These are phyloP conservation scores for Boletus reticuloceps DNA, from an alignment of 768 basidiomycete genomes.

Conservation along the genomic window DNA sequence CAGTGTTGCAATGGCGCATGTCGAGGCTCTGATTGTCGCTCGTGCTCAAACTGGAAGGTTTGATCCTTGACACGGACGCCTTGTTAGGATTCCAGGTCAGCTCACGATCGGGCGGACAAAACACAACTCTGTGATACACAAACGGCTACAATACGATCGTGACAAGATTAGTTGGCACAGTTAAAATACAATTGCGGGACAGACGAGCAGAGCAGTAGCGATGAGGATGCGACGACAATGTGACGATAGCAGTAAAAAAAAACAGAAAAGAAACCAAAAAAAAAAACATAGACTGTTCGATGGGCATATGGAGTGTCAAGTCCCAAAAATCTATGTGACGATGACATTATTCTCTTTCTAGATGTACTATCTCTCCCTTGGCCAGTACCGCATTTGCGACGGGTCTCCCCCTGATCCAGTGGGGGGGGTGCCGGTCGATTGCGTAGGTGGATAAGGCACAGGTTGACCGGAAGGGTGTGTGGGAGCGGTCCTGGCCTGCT, in stretches of 20 bases:
- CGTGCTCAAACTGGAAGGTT: neutral
- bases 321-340: slow-evolving; percentile 15
- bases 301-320: slow-evolving; percentile 7
- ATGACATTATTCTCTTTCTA: slow-evolving; percentile 7
- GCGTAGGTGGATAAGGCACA: slow-evolving; percentile 25
- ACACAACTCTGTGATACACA: slow-evolving; percentile 21
- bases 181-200: slow-evolving; percentile 18
- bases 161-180: slow-evolving; percentile 10
- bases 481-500: slow-evolving; percentile 22
- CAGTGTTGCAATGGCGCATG: neutral
- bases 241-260: slow-evolving; percentile 6
- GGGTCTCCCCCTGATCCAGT: slow-evolving; percentile 25
- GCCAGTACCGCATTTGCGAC: slow-evolving; percentile 30
- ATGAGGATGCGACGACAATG: slow-evolving; percentile 10
- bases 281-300: neutral
- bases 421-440: slow-evolving; percentile 24
- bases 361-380: slow-evolving; percentile 17
- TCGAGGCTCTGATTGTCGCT: slow-evolving; percentile 17
- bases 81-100: slow-evolving; percentile 19
- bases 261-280: neutral
- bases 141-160: slow-evolving; percentile 1
- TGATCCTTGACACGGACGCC: slow-evolving; percentile 13
- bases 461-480: slow-evolving; percentile 23
- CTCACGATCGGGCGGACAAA: slow-evolving; percentile 4
- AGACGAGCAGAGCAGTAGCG: slow-evolving; percentile 6